These are phyloP conservation scores for Trametes pubescens DNA, from an alignment of 1,284 basidiomycete genomes.

Conservation along the genomic window DNA sequence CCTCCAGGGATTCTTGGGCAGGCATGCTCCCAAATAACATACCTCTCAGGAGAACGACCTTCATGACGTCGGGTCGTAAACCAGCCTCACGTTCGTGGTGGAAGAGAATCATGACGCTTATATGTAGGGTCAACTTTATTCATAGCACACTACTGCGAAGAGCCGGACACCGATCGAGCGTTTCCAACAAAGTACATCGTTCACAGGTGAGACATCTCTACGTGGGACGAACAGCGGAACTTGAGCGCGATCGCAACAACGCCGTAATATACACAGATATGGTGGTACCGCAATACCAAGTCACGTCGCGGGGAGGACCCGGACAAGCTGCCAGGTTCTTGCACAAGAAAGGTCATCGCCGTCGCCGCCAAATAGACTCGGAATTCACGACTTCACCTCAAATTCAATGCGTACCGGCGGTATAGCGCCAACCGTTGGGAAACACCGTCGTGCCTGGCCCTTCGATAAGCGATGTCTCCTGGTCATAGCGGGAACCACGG, in stretches of 20 bases:
- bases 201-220: neutral
- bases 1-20: neutral
- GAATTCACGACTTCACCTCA: neutral
- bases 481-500: neutral
- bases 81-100: too few relatives aligned
- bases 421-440: neutral
- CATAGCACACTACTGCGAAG: too few relatives aligned
- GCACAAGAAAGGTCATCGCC: neutral
- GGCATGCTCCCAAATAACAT: too few relatives aligned
- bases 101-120: too few relatives aligned
- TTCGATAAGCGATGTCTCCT: neutral
- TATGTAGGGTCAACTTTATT: too few relatives aligned
- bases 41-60: too few relatives aligned
- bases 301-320: neutral
- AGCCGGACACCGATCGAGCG: neutral
- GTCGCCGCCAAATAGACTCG: constrained; percentile 1
- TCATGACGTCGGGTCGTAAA: too few relatives aligned
- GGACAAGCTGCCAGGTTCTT: neutral
- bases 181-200: neutral
- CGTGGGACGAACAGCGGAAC: neutral
- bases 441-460: constrained; percentile 4
- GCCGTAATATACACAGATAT: constrained; percentile 6
- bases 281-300: neutral
- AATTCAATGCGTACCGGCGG: constrained; percentile 2
- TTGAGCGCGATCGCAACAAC: constrained; percentile 3